Conservation (phyloP, 2,329 filamentous ascomycete species). For the Helotiales sp. region DNA sequence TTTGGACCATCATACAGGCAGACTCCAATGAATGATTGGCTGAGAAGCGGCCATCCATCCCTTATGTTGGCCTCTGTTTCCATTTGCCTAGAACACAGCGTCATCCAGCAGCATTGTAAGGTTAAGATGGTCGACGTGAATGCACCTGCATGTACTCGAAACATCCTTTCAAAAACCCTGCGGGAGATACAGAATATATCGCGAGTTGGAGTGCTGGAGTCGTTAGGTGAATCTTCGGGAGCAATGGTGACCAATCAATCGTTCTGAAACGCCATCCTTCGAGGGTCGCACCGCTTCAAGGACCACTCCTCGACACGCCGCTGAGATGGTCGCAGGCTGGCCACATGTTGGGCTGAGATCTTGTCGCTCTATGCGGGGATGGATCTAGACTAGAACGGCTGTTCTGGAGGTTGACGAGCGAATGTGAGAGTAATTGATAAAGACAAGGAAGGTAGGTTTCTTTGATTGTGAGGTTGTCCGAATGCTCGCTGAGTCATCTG, state of each 20-base stretch:
- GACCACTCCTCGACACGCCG: neutral
- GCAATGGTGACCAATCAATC: neutral
- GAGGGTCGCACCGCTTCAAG: neutral
- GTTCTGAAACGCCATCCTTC: neutral
- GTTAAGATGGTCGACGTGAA: neutral
- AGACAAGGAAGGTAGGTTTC: too few relatives aligned
- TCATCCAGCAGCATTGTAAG: neutral
- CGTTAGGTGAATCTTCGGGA: neutral
- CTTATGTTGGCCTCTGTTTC: neutral
- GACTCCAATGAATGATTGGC: slow-evolving; percentile 6
- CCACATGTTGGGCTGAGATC: neutral
- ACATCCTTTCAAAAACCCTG: neutral
- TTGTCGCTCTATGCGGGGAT: too few relatives aligned
- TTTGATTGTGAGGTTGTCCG: too few relatives aligned
- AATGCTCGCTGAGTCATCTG: too few relatives aligned
- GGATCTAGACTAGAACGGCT: too few relatives aligned
- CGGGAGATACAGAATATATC: neutral
- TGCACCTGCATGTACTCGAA: neutral
- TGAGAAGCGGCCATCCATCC: neutral
- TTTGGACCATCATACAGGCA: neutral
- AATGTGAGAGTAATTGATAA: too few relatives aligned
- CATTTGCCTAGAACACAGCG: neutral
- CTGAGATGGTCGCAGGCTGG: neutral
- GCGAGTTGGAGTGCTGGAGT: neutral
- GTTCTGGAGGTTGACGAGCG: too few relatives aligned